These are phyloP conservation scores for Xylaria bambusicola DNA, from an alignment of 495 filamentous ascomycete genomes.

Conservation along the genomic window DNA sequence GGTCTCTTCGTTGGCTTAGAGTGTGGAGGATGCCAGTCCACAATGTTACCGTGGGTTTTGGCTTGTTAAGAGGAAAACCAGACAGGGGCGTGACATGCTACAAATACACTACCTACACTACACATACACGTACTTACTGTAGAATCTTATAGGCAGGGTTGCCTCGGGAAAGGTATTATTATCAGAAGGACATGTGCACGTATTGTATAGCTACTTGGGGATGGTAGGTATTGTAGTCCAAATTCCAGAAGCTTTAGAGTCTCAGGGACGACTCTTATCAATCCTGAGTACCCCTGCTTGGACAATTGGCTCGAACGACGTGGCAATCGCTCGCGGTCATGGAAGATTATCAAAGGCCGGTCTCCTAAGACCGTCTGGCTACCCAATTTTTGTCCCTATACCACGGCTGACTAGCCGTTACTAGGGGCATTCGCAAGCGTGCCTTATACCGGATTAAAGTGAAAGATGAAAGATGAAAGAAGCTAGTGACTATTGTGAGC, in stretches of 20 bases:
- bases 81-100: slow-evolving; percentile 9
- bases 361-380: slow-evolving; percentile 15
- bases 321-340: slow-evolving; percentile 17
- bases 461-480: slow-evolving; percentile 21
- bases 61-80: slow-evolving; percentile 9
- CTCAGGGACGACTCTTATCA: neutral
- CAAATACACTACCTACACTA: neutral
- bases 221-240: neutral
- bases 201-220: too few species aligned
- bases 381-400: neutral
- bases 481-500: slow-evolving; percentile 17
- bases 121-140: too few species aligned
- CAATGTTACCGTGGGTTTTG: slow-evolving; percentile 21
- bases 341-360: slow-evolving; percentile 21
- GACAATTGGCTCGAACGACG: slow-evolving; percentile 18
- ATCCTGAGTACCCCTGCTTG: slow-evolving; percentile 3
- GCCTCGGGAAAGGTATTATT: slow-evolving; percentile 1
- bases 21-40: slow-evolving; percentile 22
- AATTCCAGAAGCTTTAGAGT: neutral
- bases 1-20: slow-evolving; percentile 14
- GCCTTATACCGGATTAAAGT: slow-evolving; percentile 15
- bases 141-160: slow-evolving; percentile 21
- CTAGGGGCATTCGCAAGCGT: slow-evolving; percentile 10
- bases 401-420: slow-evolving; percentile 5
- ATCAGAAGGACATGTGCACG: too few species aligned